Evolutionary conservation across 163 green algal genomes (phyloP).

Genomic region (Coccomyxa subellipsoidea): DNA sequence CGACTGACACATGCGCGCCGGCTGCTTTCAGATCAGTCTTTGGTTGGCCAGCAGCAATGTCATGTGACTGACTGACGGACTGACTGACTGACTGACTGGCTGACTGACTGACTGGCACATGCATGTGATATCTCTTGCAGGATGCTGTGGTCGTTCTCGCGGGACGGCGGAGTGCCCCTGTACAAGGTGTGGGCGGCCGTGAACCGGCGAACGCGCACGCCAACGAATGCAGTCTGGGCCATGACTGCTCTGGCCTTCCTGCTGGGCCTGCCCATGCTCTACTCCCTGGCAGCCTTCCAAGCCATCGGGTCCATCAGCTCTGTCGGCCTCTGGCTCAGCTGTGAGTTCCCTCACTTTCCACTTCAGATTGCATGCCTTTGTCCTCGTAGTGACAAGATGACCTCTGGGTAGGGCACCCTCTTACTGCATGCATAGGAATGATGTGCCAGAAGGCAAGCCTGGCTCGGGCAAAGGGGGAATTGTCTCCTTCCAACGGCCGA

Average conservation of each 20-base stretch:
- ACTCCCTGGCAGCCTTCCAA: slow-evolving; percentile 8
- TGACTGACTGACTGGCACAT: too few relatives aligned
- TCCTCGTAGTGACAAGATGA: too few relatives aligned
- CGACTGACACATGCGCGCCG: too few relatives aligned
- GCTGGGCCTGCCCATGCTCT: slow-evolving; percentile 6
- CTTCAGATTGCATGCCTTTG: background rate
- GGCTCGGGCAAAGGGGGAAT: too few relatives aligned
- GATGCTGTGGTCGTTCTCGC: slow-evolving; percentile 5
- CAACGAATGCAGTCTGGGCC: background rate
- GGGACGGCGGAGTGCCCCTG: background rate
- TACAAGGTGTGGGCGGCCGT: background rate
- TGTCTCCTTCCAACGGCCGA: too few relatives aligned
- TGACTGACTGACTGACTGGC: too few relatives aligned
- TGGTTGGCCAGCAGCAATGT: too few relatives aligned
- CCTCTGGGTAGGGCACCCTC: too few relatives aligned
- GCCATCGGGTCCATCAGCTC: background rate
- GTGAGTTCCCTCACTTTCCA: background rate
- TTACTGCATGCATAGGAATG: too few relatives aligned
- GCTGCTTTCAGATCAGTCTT: too few relatives aligned
- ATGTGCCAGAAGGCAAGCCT: too few relatives aligned
- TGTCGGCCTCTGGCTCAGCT: slow-evolving; percentile 2
- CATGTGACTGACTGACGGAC: too few relatives aligned
- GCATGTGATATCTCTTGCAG: background rate
- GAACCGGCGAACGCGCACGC: background rate
- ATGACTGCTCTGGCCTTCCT: background rate